These are phyloP conservation scores for Lupinus albus DNA, from an alignment of 306 rosid genomes.

Conservation along the genomic window DNA sequence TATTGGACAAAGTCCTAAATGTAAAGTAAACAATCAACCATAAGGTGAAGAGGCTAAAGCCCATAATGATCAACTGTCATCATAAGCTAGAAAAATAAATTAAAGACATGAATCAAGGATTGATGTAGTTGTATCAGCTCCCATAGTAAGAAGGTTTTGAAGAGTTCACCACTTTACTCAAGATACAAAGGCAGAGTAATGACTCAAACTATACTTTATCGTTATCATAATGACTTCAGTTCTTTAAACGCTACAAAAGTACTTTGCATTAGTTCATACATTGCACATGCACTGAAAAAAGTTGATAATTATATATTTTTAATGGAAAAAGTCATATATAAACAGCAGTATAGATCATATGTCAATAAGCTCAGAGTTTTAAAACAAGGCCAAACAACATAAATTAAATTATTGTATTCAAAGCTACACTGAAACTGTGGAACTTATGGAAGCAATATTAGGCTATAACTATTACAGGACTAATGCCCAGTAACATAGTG, in stretches of 20 bases:
- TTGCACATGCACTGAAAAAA: slow-evolving; percentile 21
- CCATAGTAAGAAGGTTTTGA: neutral
- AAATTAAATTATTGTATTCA: neutral
- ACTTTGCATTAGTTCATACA: slow-evolving; percentile 24
- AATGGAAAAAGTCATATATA: neutral
- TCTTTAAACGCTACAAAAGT: slow-evolving; percentile 19
- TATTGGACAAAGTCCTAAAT: slow-evolving; percentile 27
- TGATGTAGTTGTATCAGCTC: slow-evolving; percentile 11
- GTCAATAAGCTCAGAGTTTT: neutral
- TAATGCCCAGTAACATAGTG: slow-evolving; percentile 8
- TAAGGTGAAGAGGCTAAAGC: slow-evolving; percentile 15
- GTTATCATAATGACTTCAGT: neutral
- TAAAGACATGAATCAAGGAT: neutral
- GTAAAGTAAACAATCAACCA: slow-evolving; percentile 18
- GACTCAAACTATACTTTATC: neutral
- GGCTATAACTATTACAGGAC: neutral
- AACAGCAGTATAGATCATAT: slow-evolving; percentile 7
- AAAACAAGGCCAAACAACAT: neutral
- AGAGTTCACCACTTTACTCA: slow-evolving; percentile 10
- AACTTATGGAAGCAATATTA: slow-evolving; percentile 31
- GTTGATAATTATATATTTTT: slow-evolving; percentile 16
- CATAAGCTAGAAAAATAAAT: slow-evolving; percentile 27
- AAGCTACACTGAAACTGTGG: slow-evolving; percentile 1
- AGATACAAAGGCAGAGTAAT: slow-evolving; percentile 5
- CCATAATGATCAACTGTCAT: slow-evolving; percentile 6